A percentile compares a stretch with the other conserved stretches of the same genome.
Evolutionary conservation across 345 rosid genomes (phyloP).

Genomic region (Gossypium raimondii): DNA sequence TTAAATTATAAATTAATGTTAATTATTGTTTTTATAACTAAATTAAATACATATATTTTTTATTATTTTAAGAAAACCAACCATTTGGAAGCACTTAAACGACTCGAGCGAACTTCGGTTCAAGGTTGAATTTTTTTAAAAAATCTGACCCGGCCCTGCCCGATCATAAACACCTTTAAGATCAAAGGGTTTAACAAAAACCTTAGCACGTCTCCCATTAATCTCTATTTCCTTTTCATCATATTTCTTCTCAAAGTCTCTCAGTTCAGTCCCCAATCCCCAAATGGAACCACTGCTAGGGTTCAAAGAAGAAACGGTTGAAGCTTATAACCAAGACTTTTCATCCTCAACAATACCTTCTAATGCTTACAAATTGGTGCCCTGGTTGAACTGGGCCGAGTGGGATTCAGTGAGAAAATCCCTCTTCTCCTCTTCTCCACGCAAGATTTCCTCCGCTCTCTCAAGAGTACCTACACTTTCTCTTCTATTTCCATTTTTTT

Average conservation of each 20-base stretch:
- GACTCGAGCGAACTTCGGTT: no score
- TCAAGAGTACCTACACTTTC: conserved; percentile 42
- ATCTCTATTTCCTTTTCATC: background rate
- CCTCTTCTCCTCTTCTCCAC: conserved; percentile 70
- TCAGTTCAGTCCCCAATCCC: background rate
- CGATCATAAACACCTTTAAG: no score
- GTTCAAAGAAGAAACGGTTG: conserved; percentile 36
- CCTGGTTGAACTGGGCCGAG: conserved; percentile 91
- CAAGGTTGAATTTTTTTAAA: no score
- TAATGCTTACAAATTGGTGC: conserved; percentile 58
- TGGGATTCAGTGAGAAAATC: conserved; percentile 80
- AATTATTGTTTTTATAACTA: no score
- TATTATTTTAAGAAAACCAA: no score
- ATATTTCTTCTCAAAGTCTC: background rate
- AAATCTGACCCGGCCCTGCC: no score
- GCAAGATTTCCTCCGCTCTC: conserved; percentile 49
- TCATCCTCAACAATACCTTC: conserved; percentile 33
- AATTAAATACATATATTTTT: no score
- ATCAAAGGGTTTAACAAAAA: background rate
- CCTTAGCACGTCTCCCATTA: background rate
- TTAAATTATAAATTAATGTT: no score
- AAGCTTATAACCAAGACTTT: conserved; percentile 26
- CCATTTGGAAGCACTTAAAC: no score
- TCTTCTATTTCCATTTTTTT: background rate
- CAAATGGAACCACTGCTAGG: conserved; percentile 37